Percentiles rank a stretch among this genome's conserved stretches.
phyloP scores from a whole-genome alignment of 1,139 yeast species.

The Hyphopichia pseudoburtonii region DNA sequence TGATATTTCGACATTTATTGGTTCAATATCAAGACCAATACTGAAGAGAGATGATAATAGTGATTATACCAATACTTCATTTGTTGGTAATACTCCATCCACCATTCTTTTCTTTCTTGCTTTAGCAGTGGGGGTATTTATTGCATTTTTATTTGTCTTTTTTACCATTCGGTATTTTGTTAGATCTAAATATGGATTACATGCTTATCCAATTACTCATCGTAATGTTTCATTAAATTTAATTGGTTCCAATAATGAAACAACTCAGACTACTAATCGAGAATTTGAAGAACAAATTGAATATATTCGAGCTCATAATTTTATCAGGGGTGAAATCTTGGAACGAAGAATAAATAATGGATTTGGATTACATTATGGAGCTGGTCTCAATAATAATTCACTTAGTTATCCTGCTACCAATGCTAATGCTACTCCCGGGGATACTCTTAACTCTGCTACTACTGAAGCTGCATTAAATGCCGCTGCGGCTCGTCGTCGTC shows the following conservation, averaged over 20 bases:
- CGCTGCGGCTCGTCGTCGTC: constrained; percentile 9
- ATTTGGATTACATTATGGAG: background rate
- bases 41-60: background rate
- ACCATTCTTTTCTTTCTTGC: constrained; percentile 64
- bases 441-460: background rate
- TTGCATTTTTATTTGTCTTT: constrained; percentile 54
- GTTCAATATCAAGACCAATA: too few relatives aligned
- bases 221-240: constrained; percentile 8
- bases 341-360: constrained; percentile 22
- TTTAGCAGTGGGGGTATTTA: constrained; percentile 58
- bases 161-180: constrained; percentile 61
- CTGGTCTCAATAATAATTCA: background rate
- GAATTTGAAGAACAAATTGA: constrained; percentile 39
- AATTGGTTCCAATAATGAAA: background rate
- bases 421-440: constrained; percentile 2
- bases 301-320: constrained; percentile 33
- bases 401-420: background rate
- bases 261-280: constrained; percentile 14
- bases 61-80: constrained; percentile 16
- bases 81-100: constrained; percentile 52
- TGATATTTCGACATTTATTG: too few relatives aligned
- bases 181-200: constrained; percentile 55
- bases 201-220: constrained; percentile 42
- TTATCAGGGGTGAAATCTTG: constrained; percentile 30
- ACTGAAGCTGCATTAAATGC: constrained; percentile 5